These are phyloP conservation scores for Cryphonectria parasitica DNA, from an alignment of 2,329 filamentous ascomycete species.

Conservation along the genomic window DNA sequence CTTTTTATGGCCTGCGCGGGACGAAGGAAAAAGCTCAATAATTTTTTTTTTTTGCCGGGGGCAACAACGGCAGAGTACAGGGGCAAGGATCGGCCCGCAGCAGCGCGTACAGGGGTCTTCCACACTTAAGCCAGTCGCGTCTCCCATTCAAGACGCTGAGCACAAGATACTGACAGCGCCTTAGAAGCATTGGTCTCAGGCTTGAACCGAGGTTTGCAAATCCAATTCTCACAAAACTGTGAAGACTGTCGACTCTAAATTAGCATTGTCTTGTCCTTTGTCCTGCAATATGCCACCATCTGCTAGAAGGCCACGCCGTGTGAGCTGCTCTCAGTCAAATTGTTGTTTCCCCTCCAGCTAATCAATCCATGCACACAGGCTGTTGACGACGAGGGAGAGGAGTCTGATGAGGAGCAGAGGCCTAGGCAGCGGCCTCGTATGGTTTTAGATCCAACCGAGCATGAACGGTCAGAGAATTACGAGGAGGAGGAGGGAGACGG, in stretches of 20 bases:
- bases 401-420: constrained; percentile 43
- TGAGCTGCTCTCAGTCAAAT: constrained; percentile 15
- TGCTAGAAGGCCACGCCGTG: constrained; percentile 25
- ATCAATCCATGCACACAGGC: constrained; percentile 13
- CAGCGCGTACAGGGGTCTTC: constrained; percentile 11
- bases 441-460: neutral
- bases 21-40: neutral
- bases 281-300: constrained; percentile 20
- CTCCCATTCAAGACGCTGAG: constrained; percentile 1
- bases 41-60: constrained; percentile 17
- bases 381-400: constrained; percentile 40
- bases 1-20: neutral
- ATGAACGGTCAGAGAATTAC: constrained; percentile 36
- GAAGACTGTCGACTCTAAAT: neutral
- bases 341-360: constrained; percentile 1
- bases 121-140: constrained; percentile 14
- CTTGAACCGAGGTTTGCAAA: neutral
- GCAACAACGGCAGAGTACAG: neutral
- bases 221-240: neutral
- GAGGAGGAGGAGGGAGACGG: constrained; percentile 43
- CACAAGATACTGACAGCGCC: neutral
- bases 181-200: too few relatives aligned
- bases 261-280: neutral
- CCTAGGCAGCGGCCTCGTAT: constrained; percentile 45
- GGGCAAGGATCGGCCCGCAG: constrained; percentile 5